Percentiles rank a stretch among this genome's conserved stretches.
phyloP scores from a whole-genome alignment of 305 asterid genomes.

The Stenogyne calaminthoides region DNA sequence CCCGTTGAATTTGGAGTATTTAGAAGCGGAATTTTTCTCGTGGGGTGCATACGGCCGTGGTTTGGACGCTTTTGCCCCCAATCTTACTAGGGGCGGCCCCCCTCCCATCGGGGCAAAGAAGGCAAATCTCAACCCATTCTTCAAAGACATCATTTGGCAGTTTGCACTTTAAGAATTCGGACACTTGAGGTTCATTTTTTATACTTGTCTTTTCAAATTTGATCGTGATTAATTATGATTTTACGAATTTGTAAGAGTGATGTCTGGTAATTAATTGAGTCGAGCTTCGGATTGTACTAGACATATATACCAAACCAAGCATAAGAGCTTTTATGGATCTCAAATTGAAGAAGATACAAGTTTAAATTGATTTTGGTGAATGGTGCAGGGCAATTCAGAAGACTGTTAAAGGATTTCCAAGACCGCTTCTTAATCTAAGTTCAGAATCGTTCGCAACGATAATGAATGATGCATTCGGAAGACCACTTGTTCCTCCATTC shows the following conservation, averaged over 20 bases:
- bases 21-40: constrained; percentile 85
- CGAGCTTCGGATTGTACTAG: too few relatives aligned
- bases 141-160: constrained; percentile 57
- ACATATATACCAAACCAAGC: too few relatives aligned
- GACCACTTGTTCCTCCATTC: constrained; percentile 56
- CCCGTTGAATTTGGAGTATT: constrained; percentile 69
- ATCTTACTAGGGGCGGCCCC: constrained; percentile 64
- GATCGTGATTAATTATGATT: not conserved
- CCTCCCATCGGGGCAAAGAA: constrained; percentile 53
- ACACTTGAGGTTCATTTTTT: constrained; percentile 54
- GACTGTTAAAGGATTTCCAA: constrained; percentile 63
- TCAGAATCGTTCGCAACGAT: constrained; percentile 46
- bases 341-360: too few relatives aligned
- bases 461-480: constrained; percentile 48
- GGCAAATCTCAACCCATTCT: constrained; percentile 57
- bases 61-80: constrained; percentile 54
- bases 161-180: constrained; percentile 82
- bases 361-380: too few relatives aligned
- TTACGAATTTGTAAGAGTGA: not conserved
- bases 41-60: constrained; percentile 69
- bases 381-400: constrained; percentile 64
- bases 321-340: too few relatives aligned
- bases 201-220: not conserved
- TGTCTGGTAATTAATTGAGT: too few relatives aligned
- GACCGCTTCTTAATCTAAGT: constrained; percentile 65